Percentiles rank a stretch among this genome's conserved stretches.
These are phyloP conservation scores for Oenanthe sinensis DNA, from an alignment of 129 eudicot species.

Conservation along the genomic window DNA sequence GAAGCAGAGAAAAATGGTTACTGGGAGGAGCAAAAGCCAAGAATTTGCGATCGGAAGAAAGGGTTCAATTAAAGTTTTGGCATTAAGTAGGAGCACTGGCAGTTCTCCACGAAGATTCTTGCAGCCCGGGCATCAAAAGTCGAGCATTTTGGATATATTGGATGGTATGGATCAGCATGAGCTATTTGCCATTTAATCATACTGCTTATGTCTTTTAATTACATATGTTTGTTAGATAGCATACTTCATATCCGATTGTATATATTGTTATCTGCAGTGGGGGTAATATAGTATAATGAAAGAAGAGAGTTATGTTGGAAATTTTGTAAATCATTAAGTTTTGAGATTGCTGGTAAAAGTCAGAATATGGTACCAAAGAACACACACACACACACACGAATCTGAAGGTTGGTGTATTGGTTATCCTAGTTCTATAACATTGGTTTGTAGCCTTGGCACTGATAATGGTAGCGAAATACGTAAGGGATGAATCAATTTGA, in stretches of 20 bases:
- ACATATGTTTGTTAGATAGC: not conserved
- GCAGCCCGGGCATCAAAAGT: slow-evolving; percentile 22
- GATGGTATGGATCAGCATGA: slow-evolving; percentile 54
- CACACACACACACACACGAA: too few relatives aligned
- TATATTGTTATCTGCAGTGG: not conserved
- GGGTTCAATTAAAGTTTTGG: slow-evolving; percentile 23
- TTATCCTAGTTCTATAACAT: too few relatives aligned
- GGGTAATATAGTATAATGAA: not conserved
- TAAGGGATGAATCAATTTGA: too few relatives aligned
- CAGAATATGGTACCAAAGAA: too few relatives aligned
- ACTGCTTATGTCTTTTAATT: not conserved
- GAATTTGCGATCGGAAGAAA: slow-evolving; percentile 40
- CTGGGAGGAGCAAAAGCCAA: slow-evolving; percentile 82
- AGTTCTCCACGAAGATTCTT: slow-evolving; percentile 44
- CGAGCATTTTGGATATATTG: slow-evolving; percentile 47
- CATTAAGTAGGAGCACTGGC: slow-evolving; percentile 65
- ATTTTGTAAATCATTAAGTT: too few relatives aligned
- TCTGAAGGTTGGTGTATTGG: too few relatives aligned
- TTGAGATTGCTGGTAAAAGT: too few relatives aligned
- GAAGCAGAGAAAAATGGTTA: slow-evolving; percentile 47
- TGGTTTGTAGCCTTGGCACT: too few relatives aligned
- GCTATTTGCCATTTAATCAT: slow-evolving; percentile 4
- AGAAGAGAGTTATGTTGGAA: not conserved
- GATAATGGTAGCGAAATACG: too few relatives aligned
- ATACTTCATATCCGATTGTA: not conserved